Base-by-base conservation (phyloP, 108 stramenopile genomes). In the Craspedostauros australis region DNA sequence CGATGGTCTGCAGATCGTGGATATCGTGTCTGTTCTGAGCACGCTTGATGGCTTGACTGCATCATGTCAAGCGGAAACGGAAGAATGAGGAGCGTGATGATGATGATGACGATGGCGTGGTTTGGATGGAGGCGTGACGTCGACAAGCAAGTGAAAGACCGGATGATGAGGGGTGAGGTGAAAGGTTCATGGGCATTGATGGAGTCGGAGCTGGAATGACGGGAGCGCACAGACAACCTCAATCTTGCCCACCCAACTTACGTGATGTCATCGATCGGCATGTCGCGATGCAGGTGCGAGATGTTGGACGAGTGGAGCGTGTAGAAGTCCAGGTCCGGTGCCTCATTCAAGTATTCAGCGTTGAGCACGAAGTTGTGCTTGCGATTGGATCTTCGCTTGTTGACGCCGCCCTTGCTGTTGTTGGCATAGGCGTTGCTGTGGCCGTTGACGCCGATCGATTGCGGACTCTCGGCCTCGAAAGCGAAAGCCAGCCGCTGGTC, bases 21-120 rank as follows among this genome's bases (percentile, higher is more conserved):
- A 57, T 37, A 69, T 77, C 76, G 53, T 77, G 76, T 18, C 59
- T 54, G 52, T 77, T 77, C 50, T 77, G 76, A 28, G 72, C 76
- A 8, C 76, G 62, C 46, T 77, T 77, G 51, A 77, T 77, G 27
- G 76, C 76, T 6, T 39, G 53, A 4, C 53, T 54, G 53, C 16
- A 40, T 11, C 26, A 21, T 5, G 12, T 7, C 8, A 51, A 34
- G 9, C 9, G n/a, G n/a, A n/a, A n/a, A n/a, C n/a, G n/a, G n/a
- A n/a, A n/a, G n/a, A n/a, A n/a, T n/a, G n/a, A n/a, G n/a, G n/a
- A n/a, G n/a, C n/a, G n/a, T n/a, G n/a, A n/a, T n/a, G n/a, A n/a
- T n/a, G n/a, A n/a, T n/a, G n/a, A n/a, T n/a, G n/a, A n/a, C n/a
- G n/a, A n/a, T n/a, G n/a, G n/a, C n/a, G n/a, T n/a, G n/a, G n/a